Evolutionary conservation across 768 basidiomycete genomes (phyloP), one percentile per base, ranked within the genome.

Genomic region (Albatrellus ellisii): DNA sequence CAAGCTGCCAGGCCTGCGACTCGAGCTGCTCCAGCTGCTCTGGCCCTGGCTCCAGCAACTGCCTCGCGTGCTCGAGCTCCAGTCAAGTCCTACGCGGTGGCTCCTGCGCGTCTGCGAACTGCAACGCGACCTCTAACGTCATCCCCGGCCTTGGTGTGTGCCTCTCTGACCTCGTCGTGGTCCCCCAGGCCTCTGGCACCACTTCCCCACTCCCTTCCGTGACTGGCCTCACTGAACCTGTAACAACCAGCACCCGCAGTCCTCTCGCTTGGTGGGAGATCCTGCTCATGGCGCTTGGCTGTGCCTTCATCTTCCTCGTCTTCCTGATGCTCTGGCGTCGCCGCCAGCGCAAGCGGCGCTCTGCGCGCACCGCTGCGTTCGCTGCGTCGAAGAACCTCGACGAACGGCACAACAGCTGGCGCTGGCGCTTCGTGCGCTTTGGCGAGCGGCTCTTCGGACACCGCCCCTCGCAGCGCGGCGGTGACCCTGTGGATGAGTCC

Each of bases 241-340:
- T 67, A 2, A 40, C 48, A 5, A 15, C 35, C 8, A 20, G 38
- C 2, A 49, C 42, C 4, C 46, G 42, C 17, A 64, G 62, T 21
- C 51, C 65, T 18, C 62, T 87, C 7, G 62, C 64, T 45, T 88
- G 86, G 85, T 88, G 85, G 84, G 68, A 89, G 62, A 86, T 88
- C 50, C 63, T 88, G 43, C 70, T 88, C 42, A 88, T 88, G 81
- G 66, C 77, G 0, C 71, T 87, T 27, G 83, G 86, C 8, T 81
- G 79, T 54, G 77, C 78, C 12, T 82, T 88, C 59, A 77, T 88
- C 59, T 77, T 85, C 55, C 43, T 86, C 31, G 57, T 72, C 35
- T 57, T 85, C 46, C 54, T 88, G 46, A 68, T 74, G 64, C 69
- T 67, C 49, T 87, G 78, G 74, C 74, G 86, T 18, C 69, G 80